These are phyloP conservation scores for Torulaspora delbrueckii DNA, from an alignment of 805 yeast genomes.

Conservation along the genomic window DNA sequence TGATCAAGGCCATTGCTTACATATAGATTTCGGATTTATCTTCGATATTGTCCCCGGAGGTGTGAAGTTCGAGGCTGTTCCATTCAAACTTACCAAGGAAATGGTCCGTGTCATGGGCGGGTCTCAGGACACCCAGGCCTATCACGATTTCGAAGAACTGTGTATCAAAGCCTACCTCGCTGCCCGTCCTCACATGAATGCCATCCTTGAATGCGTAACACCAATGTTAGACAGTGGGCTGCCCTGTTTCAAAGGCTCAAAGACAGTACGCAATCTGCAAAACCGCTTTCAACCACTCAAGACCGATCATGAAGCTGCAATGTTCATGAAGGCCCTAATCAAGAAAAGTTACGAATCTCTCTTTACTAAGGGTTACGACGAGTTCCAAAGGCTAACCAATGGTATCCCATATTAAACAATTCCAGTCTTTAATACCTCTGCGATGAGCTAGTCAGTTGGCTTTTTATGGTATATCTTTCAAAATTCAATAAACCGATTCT, in stretches of 20 bases:
- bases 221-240: slow-evolving; percentile 95
- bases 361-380: slow-evolving; percentile 93
- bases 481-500: slow-evolving; percentile 2
- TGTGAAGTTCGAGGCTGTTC: slow-evolving; percentile 95
- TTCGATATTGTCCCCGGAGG: slow-evolving; percentile 99
- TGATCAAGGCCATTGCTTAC: slow-evolving; percentile 88
- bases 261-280: slow-evolving; percentile 73
- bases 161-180: slow-evolving; percentile 90
- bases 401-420: slow-evolving; percentile 85
- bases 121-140: slow-evolving; percentile 73
- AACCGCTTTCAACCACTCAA: slow-evolving; percentile 76
- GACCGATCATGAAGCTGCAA: slow-evolving; percentile 80
- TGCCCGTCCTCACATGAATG: slow-evolving; percentile 80
- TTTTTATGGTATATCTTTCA: neutral
- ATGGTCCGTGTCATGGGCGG: slow-evolving; percentile 99
- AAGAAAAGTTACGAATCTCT: slow-evolving; percentile 78
- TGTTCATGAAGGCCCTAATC: slow-evolving; percentile 68
- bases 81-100: slow-evolving; percentile 92
- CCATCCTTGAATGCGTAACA: slow-evolving; percentile 73
- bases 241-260: slow-evolving; percentile 85
- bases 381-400: slow-evolving; percentile 91
- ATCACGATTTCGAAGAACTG: slow-evolving; percentile 87
- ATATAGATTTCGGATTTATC: slow-evolving; percentile 97
- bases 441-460: neutral
- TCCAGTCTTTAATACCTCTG: neutral